These are phyloP conservation scores for Fusarium chlamydosporum DNA, from an alignment of 2,329 filamentous ascomycete species.

Conservation along the genomic window DNA sequence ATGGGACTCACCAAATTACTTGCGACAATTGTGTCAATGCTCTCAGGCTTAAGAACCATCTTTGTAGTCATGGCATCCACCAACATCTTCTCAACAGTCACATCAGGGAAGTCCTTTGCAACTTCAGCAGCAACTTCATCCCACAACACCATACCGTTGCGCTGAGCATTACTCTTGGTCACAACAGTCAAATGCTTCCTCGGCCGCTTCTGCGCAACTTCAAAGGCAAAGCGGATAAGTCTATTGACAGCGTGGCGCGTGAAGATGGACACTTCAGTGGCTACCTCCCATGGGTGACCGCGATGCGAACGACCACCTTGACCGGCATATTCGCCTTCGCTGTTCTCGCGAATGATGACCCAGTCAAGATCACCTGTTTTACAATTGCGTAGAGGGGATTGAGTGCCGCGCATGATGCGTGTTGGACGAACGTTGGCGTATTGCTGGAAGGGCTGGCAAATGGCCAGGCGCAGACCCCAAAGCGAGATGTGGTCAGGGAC, in stretches of 20 bases:
- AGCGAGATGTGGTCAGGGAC: slow-evolving; percentile 77
- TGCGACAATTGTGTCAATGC: slow-evolving; percentile 73
- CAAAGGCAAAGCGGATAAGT: slow-evolving; percentile 74
- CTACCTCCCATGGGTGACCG: slow-evolving; percentile 70
- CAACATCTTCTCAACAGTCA: slow-evolving; percentile 74
- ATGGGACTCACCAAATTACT: slow-evolving; percentile 64
- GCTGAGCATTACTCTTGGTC: slow-evolving; percentile 75
- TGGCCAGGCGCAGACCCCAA: slow-evolving; percentile 74
- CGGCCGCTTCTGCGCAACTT: slow-evolving; percentile 69
- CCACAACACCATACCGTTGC: slow-evolving; percentile 78
- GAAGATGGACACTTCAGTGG: slow-evolving; percentile 75
- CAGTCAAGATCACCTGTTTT: slow-evolving; percentile 71
- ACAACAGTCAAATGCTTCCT: slow-evolving; percentile 73
- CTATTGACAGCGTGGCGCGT: slow-evolving; percentile 71
- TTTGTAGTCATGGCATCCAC: slow-evolving; percentile 76
- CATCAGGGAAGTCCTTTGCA: slow-evolving; percentile 70
- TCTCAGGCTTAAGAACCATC: slow-evolving; percentile 73
- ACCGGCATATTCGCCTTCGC: slow-evolving; percentile 75
- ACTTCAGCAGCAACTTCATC: slow-evolving; percentile 72
- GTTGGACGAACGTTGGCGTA: slow-evolving; percentile 77
- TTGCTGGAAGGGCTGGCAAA: slow-evolving; percentile 74
- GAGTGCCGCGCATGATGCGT: slow-evolving; percentile 70
- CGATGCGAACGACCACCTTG: slow-evolving; percentile 74
- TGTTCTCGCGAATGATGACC: slow-evolving; percentile 77
- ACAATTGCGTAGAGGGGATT: slow-evolving; percentile 68